Evolutionary conservation across 192 early-diverging fungal species (phyloP).

Genomic region (Dissophora globulifera): DNA sequence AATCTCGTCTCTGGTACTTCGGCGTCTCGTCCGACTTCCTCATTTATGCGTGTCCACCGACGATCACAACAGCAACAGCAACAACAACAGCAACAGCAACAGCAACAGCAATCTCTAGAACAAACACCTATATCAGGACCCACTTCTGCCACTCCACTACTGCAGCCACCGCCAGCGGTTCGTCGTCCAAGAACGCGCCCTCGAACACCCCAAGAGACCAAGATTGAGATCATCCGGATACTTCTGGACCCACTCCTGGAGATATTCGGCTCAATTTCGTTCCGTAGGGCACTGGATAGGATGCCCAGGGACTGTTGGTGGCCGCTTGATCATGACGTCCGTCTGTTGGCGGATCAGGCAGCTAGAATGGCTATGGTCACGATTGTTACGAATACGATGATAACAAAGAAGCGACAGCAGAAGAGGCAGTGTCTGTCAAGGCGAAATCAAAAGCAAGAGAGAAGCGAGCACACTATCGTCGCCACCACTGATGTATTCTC

Average conservation of each 20-base stretch:
- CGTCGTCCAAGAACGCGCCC: too few species aligned
- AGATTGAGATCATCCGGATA: constrained; percentile 12
- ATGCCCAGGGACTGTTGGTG: constrained; percentile 48
- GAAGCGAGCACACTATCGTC: too few species aligned
- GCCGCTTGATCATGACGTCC: constrained; percentile 39
- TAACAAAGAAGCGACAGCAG: constrained; percentile 4
- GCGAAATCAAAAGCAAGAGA: too few species aligned
- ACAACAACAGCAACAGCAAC: background rate
- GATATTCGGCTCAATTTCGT: constrained; percentile 24
- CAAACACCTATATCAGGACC: too few species aligned
- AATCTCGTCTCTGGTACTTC: too few species aligned
- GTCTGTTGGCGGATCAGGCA: constrained; percentile 18
- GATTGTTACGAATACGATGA: too few species aligned
- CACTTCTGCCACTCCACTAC: too few species aligned
- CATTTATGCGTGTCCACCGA: constrained; percentile 1
- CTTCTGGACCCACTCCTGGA: constrained; percentile 29
- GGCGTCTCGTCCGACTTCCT: background rate
- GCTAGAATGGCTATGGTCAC: constrained; percentile 31
- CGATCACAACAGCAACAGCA: background rate
- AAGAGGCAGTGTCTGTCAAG: too few species aligned
- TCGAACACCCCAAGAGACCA: constrained; percentile 15
- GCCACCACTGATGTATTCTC: too few species aligned
- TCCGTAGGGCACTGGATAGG: constrained; percentile 35
- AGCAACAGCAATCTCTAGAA: constrained; percentile 10
- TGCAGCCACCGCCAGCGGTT: background rate